Evolutionary conservation across 352 stramenopile genomes (phyloP).

Genomic region (Globisporangium perplexum): DNA sequence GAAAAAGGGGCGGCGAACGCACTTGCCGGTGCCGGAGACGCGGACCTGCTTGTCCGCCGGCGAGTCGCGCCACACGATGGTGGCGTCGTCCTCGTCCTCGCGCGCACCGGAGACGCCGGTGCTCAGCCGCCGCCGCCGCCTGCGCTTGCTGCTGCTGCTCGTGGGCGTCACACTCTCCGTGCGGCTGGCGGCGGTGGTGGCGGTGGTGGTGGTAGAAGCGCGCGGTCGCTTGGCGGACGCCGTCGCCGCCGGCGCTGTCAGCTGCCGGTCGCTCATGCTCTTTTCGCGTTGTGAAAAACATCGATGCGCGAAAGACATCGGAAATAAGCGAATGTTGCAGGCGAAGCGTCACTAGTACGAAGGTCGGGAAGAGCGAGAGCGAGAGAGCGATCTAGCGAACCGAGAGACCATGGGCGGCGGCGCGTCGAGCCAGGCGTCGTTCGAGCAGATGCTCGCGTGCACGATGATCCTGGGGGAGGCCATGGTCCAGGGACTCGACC

Average conservation of each 20-base stretch:
- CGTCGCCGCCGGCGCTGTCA: too few species aligned
- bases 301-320: too few species aligned
- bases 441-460: constrained; percentile 83
- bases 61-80: constrained; percentile 80
- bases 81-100: constrained; percentile 18
- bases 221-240: constrained; percentile 37
- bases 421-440: constrained; percentile 59
- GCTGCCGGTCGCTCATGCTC: background rate
- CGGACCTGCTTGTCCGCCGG: constrained; percentile 76
- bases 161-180: constrained; percentile 23
- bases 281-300: too few species aligned
- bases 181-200: constrained; percentile 8
- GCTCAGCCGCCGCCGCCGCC: background rate
- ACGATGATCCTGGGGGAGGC: constrained; percentile 81
- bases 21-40: constrained; percentile 61
- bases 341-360: too few species aligned
- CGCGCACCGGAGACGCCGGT: constrained; percentile 1
- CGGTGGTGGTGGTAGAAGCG: too few species aligned
- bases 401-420: constrained; percentile 48
- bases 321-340: too few species aligned
- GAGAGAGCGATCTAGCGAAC: too few species aligned
- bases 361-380: too few species aligned
- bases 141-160: constrained; percentile 11
- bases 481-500: constrained; percentile 76
- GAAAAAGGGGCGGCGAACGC: constrained; percentile 3